phyloP scores from a whole-genome alignment of 495 filamentous ascomycete genomes.

The Cenococcum geophilum region DNA sequence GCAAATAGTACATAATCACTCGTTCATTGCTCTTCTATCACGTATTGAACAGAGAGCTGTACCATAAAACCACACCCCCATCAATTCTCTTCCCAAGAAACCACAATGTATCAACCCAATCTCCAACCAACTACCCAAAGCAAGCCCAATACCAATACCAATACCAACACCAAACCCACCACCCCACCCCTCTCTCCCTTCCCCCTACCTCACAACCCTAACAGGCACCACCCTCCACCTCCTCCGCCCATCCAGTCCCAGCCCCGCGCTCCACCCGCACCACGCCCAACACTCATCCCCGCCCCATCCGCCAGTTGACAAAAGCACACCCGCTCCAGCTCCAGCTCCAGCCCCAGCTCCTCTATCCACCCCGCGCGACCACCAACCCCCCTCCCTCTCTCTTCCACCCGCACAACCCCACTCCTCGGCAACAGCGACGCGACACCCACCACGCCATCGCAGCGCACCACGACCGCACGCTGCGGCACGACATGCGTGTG shows the following conservation, averaged over 20 bases:
- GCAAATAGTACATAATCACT: too few species aligned
- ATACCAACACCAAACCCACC: background rate
- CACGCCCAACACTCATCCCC: background rate
- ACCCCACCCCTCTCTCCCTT: background rate
- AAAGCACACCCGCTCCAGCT: slow-evolving; percentile 9
- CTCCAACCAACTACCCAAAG: too few species aligned
- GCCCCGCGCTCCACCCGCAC: background rate
- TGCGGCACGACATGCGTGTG: slow-evolving; percentile 10
- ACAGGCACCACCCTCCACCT: background rate
- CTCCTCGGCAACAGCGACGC: slow-evolving; percentile 13
- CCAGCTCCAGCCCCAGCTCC: background rate
- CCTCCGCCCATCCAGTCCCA: background rate
- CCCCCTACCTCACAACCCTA: background rate
- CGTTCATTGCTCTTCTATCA: too few species aligned
- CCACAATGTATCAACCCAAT: too few species aligned
- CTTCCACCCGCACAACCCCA: background rate
- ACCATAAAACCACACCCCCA: too few species aligned
- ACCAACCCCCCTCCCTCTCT: background rate
- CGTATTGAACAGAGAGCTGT: too few species aligned
- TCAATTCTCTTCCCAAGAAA: too few species aligned
- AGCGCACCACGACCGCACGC: slow-evolving; percentile 11
- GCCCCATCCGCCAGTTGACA: slow-evolving; percentile 18
- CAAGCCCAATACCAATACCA: too few species aligned
- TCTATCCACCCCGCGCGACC: background rate
- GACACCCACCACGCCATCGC: slow-evolving; percentile 15